A percentile compares a stretch with the other conserved stretches of the same genome.
Conservation (phyloP, 2,329 filamentous ascomycete genomes). For the Monosporascus sp. region DNA sequence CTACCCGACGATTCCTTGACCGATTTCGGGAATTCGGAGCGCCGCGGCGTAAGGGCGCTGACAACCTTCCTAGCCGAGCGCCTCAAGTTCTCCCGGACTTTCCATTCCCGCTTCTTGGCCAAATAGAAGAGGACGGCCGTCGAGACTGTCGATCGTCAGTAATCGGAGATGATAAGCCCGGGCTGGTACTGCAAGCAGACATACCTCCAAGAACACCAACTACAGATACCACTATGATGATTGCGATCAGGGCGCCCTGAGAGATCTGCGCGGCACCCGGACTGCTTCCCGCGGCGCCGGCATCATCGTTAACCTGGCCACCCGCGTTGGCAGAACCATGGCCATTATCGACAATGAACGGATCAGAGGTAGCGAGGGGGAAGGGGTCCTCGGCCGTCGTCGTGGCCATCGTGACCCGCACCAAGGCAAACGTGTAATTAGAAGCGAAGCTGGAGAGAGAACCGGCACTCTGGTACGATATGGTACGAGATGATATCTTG, state of each 20-base stretch:
- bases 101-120: slow-evolving; percentile 83
- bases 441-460: slow-evolving; percentile 3
- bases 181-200: slow-evolving; percentile 19
- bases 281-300: slow-evolving; percentile 61
- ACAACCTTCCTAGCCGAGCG: slow-evolving; percentile 61
- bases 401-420: slow-evolving; percentile 33
- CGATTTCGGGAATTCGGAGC: slow-evolving; percentile 55
- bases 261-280: slow-evolving; percentile 59
- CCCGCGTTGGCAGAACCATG: slow-evolving; percentile 28
- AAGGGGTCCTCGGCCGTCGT: slow-evolving; percentile 32
- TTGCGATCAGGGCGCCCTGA: slow-evolving; percentile 65
- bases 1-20: slow-evolving; percentile 39
- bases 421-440: slow-evolving; percentile 7
- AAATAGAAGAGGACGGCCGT: slow-evolving; percentile 68
- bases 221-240: slow-evolving; percentile 64
- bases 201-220: slow-evolving; percentile 67
- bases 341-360: slow-evolving; percentile 31
- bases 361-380: slow-evolving; percentile 24
- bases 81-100: slow-evolving; percentile 65
- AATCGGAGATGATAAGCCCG: slow-evolving; percentile 11
- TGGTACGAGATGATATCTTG: slow-evolving; percentile 14
- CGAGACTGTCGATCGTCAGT: slow-evolving; percentile 41
- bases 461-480: slow-evolving; percentile 13
- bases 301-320: slow-evolving; percentile 42
- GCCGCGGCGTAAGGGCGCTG: slow-evolving; percentile 56